Percentiles rank a stretch among this genome's conserved stretches.
phyloP scores from a whole-genome alignment of 2,329 filamentous ascomycete genomes.

The Paraphaeosphaeria minitans region DNA sequence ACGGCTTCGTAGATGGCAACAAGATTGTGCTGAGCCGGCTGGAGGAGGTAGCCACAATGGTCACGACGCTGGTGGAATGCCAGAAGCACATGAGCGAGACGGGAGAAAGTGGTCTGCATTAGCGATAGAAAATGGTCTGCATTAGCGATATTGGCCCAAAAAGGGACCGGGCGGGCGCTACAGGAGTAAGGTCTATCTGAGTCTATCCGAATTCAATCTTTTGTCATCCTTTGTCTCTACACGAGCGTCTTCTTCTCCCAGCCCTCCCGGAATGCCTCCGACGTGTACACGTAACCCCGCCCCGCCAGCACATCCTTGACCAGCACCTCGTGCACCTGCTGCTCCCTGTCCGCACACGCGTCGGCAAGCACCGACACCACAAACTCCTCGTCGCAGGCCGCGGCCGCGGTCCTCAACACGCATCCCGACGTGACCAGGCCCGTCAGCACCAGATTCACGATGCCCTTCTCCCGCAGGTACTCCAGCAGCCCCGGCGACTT shows the following conservation, averaged over 20 bases:
- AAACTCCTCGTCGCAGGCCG: conserved; percentile 30
- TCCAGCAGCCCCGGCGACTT: conserved; percentile 31
- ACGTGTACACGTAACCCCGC: conserved; percentile 10
- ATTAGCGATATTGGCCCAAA: conserved; percentile 17
- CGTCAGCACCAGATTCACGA: conserved; percentile 26
- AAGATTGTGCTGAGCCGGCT: conserved; percentile 77
- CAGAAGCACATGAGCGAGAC: conserved; percentile 48
- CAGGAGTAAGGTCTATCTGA: too few relatives aligned
- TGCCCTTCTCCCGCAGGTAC: conserved; percentile 22
- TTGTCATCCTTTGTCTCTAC: neutral
- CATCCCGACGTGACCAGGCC: conserved; percentile 22
- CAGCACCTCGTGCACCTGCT: conserved; percentile 24
- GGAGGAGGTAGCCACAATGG: conserved; percentile 79
- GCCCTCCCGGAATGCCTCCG: conserved; percentile 1
- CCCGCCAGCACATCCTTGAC: conserved; percentile 7
- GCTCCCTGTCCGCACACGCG: conserved; percentile 28
- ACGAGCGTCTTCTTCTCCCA: conserved; percentile 1
- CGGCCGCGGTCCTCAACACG: conserved; percentile 26
- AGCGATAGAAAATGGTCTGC: conserved; percentile 38
- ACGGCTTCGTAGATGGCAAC: conserved; percentile 84
- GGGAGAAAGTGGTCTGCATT: conserved; percentile 45
- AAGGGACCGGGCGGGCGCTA: too few relatives aligned
- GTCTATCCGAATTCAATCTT: neutral
- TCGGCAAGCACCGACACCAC: conserved; percentile 35
- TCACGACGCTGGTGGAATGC: conserved; percentile 58